phyloP scores from a whole-genome alignment of 2,329 filamentous ascomycete genomes.

The Rhytidhysteron rufulum region DNA sequence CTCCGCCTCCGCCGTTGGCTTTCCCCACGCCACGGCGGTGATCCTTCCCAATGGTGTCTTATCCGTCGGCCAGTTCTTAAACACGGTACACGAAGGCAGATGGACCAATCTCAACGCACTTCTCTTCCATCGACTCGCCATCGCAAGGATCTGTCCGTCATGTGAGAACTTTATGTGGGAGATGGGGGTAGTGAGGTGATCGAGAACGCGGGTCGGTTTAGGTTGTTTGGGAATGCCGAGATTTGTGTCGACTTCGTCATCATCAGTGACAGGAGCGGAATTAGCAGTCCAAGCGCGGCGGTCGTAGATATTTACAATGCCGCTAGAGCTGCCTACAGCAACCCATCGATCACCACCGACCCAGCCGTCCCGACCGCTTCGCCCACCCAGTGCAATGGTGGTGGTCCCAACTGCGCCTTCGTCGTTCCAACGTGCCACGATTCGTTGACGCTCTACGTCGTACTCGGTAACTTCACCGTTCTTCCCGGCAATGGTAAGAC shows the following conservation, averaged over 20 bases:
- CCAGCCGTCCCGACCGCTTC: conserved; percentile 53
- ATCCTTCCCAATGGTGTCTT: conserved; percentile 85
- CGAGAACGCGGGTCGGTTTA: conserved; percentile 68
- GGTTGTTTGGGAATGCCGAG: conserved; percentile 61
- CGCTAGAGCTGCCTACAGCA: conserved; percentile 78
- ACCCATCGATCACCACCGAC: conserved; percentile 85
- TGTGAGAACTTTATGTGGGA: conserved; percentile 77
- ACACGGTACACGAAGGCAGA: conserved; percentile 87
- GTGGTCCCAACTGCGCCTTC: conserved; percentile 86
- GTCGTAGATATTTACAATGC: conserved; percentile 93
- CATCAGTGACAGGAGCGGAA: conserved; percentile 7
- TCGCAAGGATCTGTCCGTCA: conserved; percentile 84
- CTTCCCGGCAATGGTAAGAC: conserved; percentile 77
- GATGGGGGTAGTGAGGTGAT: conserved; percentile 83
- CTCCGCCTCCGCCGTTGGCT: conserved; percentile 54
- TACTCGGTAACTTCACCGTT: conserved; percentile 91
- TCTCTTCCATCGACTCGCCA: conserved; percentile 82
- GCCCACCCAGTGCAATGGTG: conserved; percentile 73
- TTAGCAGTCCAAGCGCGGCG: conserved; percentile 58
- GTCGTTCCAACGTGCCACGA: conserved; percentile 81
- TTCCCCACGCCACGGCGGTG: conserved; percentile 52
- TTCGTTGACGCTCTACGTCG: conserved; percentile 63
- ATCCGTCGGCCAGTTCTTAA: conserved; percentile 93
- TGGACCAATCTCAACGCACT: conserved; percentile 86
- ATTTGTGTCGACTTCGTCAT: conserved; percentile 23